A percentile compares a stretch with the other conserved stretches of the same genome.
These are phyloP conservation scores for Parietaria judaica DNA, from an alignment of 306 rosid genomes.

Conservation along the genomic window DNA sequence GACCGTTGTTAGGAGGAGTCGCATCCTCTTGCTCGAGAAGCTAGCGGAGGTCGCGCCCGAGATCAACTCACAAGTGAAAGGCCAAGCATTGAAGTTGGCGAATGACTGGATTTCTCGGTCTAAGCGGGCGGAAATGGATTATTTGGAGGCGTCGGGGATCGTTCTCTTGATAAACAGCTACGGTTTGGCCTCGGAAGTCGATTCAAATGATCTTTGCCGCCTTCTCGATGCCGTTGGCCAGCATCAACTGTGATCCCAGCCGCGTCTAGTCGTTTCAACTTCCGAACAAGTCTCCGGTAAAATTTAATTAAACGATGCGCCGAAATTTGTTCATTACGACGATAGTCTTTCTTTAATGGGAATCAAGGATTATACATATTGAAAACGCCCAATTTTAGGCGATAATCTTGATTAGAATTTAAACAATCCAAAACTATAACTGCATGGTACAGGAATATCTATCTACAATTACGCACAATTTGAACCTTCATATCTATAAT, in stretches of 20 bases:
- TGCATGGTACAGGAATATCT: too few species aligned
- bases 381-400: too few species aligned
- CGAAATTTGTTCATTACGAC: too few species aligned
- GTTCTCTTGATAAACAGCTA: conserved; percentile 32
- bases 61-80: conserved; percentile 30
- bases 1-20: conserved; percentile 31
- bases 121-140: conserved; percentile 8
- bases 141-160: conserved; percentile 39
- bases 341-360: neutral
- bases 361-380: too few species aligned
- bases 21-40: conserved; percentile 33
- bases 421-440: too few species aligned
- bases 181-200: conserved; percentile 24
- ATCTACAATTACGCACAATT: too few species aligned
- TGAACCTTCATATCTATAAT: too few species aligned
- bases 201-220: conserved; percentile 21
- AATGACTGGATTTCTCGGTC: conserved; percentile 34
- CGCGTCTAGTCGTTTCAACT: conserved; percentile 23
- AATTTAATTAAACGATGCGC: neutral
- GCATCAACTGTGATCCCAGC: conserved; percentile 18
- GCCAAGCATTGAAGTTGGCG: conserved; percentile 33
- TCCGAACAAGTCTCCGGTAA: conserved; percentile 26
- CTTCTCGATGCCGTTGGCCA: conserved; percentile 29
- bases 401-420: too few species aligned
- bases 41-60: conserved; percentile 27